Base-by-base conservation (phyloP, 129 eudicot genomes). In the Escallonia herrerae region DNA sequence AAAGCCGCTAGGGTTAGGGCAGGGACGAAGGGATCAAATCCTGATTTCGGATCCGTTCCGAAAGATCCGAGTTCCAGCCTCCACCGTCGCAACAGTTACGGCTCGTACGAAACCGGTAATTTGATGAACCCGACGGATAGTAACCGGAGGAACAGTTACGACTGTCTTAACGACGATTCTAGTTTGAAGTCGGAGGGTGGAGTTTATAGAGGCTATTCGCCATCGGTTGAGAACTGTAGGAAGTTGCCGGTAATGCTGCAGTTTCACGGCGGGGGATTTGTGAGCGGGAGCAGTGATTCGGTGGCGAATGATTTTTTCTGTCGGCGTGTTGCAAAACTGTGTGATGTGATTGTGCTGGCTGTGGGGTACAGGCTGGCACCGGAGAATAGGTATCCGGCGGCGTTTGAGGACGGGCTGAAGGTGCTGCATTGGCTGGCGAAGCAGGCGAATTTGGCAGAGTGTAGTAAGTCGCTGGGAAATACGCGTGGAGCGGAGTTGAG, bases 231-330 rank as follows among this genome's bases (percentile, higher is more conserved):
- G 1, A 76, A 57, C 59, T 75, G 81, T 56, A 61, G 97, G 77
- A 82, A 77, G 60, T 59, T 90, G 77, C 97, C 97, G 45, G 70
- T 86, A 43, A 86, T 90, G 89, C 75, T 90, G 80, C 95, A 91
- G 83, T 87, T 91, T 77, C 97, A 91, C 15, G 97, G 97, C 2
- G 97, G 97, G 13, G 97, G 95, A 5, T 91, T 87, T 79, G 95
- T 87, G 55, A 85, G 90, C 8, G 97, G 96, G 73, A 82, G 96
- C 52, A 84, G 82, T 78, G 97, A 91, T 68, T 91, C 97, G 6
- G 83, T 70, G 39, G 86, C 96, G 1, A 91, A 91, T 47, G 97
- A 91, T 75, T 82, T 82, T 56, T 91, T 91, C 67, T 91, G 95
- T 68, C 45, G 97, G 72, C 70, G 97, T 72, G 82, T 91, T 68